phyloP scores from a whole-genome alignment of 257 asterid species.

The Ophiorrhiza pumila region DNA sequence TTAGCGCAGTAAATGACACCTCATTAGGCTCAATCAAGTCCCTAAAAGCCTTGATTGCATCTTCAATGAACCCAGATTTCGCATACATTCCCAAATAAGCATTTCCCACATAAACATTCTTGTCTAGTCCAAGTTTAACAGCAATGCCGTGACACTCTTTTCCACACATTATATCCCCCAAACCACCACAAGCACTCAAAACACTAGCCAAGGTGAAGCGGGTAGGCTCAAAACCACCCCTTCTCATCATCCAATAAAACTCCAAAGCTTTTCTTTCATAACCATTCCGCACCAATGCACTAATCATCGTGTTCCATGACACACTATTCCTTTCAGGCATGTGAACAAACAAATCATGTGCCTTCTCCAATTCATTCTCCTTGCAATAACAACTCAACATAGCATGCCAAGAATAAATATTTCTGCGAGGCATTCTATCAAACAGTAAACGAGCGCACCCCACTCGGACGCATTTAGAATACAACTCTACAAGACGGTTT shows the following conservation, averaged over 20 bases:
- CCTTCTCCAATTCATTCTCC: conserved; percentile 43
- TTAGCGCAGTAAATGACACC: conserved; percentile 69
- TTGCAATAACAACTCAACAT: conserved; percentile 57
- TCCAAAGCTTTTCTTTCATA: conserved; percentile 51
- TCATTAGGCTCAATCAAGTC: conserved; percentile 59
- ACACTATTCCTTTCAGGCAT: conserved; percentile 60
- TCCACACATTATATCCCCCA: conserved; percentile 45
- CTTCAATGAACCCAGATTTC: conserved; percentile 45
- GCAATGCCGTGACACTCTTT: conserved; percentile 64
- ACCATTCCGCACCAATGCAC: conserved; percentile 49
- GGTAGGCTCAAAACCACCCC: conserved; percentile 48
- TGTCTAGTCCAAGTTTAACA: conserved; percentile 50
- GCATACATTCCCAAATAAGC: conserved; percentile 70
- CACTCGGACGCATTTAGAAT: conserved; percentile 51
- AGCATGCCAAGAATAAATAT: conserved; percentile 65
- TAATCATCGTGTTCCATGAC: conserved; percentile 65
- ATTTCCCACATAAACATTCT: conserved; percentile 58
- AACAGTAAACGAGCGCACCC: conserved; percentile 51
- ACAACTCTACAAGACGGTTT: conserved; percentile 58
- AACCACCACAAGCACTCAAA: conserved; percentile 62
- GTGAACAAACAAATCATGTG: conserved; percentile 42
- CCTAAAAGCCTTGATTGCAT: conserved; percentile 44
- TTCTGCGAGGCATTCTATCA: conserved; percentile 57
- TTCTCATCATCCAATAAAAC: conserved; percentile 45
- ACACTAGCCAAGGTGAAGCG: conserved; percentile 70